Percentiles rank a stretch among this genome's conserved stretches.
Conservation (phyloP, 1,139 yeast species). For the Geotrichum bryndzae region DNA sequence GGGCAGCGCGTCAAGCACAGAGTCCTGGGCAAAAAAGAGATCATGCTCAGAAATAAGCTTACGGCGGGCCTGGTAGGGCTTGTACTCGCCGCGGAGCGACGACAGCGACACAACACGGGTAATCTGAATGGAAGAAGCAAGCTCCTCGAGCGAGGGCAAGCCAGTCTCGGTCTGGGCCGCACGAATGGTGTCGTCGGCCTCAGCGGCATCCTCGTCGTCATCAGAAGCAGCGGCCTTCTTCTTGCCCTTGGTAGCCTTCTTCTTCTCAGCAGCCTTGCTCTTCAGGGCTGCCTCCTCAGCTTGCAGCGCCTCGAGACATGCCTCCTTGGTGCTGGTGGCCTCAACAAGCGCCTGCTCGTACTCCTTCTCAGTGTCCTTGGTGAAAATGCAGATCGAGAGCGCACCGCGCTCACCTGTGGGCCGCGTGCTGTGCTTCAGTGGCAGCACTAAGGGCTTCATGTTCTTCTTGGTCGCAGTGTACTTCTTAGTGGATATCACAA, state of each 20-base stretch:
- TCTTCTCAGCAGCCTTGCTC: slow-evolving; percentile 2
- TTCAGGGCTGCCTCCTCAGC: slow-evolving; percentile 44
- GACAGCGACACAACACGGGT: slow-evolving; percentile 39
- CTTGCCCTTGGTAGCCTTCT: neutral
- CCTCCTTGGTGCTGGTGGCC: slow-evolving; percentile 32
- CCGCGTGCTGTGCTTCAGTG: slow-evolving; percentile 47
- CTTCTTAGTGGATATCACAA: slow-evolving; percentile 61
- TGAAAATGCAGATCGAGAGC: slow-evolving; percentile 55
- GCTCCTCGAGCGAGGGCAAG: slow-evolving; percentile 11
- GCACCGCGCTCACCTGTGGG: slow-evolving; percentile 35
- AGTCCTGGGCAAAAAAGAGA: slow-evolving; percentile 63
- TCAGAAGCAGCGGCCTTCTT: neutral
- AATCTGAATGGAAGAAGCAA: slow-evolving; percentile 13
- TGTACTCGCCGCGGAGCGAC: slow-evolving; percentile 41
- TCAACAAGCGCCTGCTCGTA: slow-evolving; percentile 10
- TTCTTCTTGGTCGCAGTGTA: slow-evolving; percentile 56
- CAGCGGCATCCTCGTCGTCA: slow-evolving; percentile 5
- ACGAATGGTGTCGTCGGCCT: slow-evolving; percentile 8
- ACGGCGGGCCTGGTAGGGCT: slow-evolving; percentile 41
- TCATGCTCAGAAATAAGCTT: slow-evolving; percentile 43
- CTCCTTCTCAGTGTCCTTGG: slow-evolving; percentile 52
- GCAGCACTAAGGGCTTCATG: slow-evolving; percentile 66
- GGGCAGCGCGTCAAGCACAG: slow-evolving; percentile 73
- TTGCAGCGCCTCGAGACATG: slow-evolving; percentile 53
- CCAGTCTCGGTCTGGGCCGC: slow-evolving; percentile 9